A percentile compares a stretch with the other conserved stretches of the same genome.
Evolutionary conservation across 2,329 filamentous ascomycete species (phyloP).

Genomic region (Domatiomyces globalis): DNA sequence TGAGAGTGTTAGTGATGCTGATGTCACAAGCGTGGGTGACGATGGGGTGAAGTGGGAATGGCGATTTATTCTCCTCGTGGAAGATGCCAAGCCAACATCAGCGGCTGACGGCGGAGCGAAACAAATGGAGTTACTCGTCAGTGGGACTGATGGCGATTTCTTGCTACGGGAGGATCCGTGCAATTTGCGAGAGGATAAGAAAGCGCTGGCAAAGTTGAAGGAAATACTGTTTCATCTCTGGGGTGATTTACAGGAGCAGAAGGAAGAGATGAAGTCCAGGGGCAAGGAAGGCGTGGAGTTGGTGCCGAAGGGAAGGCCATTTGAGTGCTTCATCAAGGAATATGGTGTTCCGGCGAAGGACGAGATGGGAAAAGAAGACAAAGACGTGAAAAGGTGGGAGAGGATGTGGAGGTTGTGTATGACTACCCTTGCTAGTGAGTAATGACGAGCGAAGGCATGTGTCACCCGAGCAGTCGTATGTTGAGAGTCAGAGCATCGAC

Average conservation of each 20-base stretch:
- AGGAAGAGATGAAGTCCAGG: conserved; percentile 24
- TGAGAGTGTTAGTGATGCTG: conserved; percentile 23
- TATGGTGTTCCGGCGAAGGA: conserved; percentile 43
- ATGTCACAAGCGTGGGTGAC: conserved; percentile 14
- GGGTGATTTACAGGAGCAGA: conserved; percentile 69
- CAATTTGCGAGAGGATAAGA: conserved; percentile 41
- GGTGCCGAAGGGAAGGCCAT: conserved; percentile 40
- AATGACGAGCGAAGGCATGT: neutral
- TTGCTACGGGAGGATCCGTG: conserved; percentile 41
- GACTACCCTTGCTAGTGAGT: conserved; percentile 37
- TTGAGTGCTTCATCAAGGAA: conserved; percentile 56
- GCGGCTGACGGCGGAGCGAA: conserved; percentile 26
- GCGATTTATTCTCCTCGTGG: conserved; percentile 66
- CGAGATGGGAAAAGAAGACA: conserved; percentile 16
- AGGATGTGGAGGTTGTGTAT: conserved; percentile 51
- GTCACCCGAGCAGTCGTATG: too few relatives aligned
- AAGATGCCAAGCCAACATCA: conserved; percentile 43
- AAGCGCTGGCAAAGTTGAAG: conserved; percentile 40
- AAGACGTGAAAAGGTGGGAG: conserved; percentile 38
- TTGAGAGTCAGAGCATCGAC: too few relatives aligned
- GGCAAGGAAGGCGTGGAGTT: conserved; percentile 8
- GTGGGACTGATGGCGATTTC: conserved; percentile 42
- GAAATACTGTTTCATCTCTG: conserved; percentile 66
- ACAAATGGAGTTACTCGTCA: conserved; percentile 54
- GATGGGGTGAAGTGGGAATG: conserved; percentile 52